Evolutionary conservation across 176 grass and related monocot genomes (phyloP).

Genomic region (Oryza glaberrima): DNA sequence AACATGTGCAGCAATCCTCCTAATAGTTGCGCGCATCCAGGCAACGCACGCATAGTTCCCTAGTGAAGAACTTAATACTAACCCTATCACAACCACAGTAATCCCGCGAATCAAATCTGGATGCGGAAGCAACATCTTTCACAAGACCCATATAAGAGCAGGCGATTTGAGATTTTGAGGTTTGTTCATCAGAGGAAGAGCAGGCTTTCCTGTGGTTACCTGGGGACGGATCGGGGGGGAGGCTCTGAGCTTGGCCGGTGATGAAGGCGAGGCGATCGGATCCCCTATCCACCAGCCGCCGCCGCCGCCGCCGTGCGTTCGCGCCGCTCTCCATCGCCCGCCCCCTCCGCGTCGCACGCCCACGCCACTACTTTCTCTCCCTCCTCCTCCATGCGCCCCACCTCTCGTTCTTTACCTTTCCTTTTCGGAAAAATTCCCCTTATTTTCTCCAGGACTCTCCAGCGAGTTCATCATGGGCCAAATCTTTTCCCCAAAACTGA

Average conservation of each 20-base stretch:
- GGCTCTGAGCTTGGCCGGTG: constrained; percentile 51
- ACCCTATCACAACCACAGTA: not conserved
- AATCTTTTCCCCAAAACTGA: not conserved
- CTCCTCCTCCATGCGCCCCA: not conserved
- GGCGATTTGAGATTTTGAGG: constrained; percentile 1
- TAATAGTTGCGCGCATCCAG: not conserved
- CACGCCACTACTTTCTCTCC: constrained; percentile 25
- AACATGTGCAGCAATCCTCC: not conserved
- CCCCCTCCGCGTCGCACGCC: constrained; percentile 33
- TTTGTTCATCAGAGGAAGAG: not conserved
- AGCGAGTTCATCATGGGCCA: not conserved
- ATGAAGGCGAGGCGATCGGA: constrained; percentile 83
- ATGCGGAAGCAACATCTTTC: not conserved
- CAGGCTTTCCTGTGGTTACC: constrained; percentile 15
- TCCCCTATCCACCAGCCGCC: constrained; percentile 81
- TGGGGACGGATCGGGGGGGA: constrained; percentile 39
- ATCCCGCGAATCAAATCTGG: not conserved
- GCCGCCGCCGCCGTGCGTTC: constrained; percentile 53
- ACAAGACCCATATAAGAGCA: not conserved
- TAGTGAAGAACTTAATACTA: not conserved
- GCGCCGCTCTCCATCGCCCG: constrained; percentile 53
- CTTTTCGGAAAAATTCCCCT: not conserved
- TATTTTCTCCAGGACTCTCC: not conserved
- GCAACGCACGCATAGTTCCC: not conserved
- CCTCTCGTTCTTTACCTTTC: constrained; percentile 28